Evolutionary conservation across 2,329 filamentous ascomycete species (phyloP).

Genomic region (Pezicula radicicola): DNA sequence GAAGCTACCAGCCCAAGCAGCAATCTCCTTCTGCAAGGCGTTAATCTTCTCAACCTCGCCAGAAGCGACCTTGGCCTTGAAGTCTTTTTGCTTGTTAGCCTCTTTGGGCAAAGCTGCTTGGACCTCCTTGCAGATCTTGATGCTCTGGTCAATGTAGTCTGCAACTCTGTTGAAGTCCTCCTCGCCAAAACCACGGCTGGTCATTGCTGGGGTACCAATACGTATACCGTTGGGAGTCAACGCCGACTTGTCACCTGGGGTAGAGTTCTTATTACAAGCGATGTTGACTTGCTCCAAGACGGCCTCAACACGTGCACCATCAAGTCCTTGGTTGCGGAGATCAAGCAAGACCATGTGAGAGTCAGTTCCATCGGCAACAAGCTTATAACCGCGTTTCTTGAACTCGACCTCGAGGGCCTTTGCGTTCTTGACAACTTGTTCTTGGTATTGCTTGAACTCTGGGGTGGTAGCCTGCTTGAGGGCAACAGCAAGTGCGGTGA

Average conservation of each 20-base stretch:
- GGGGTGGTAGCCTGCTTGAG: conserved; percentile 88
- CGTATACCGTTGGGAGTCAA: conserved; percentile 92
- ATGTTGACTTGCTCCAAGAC: conserved; percentile 98
- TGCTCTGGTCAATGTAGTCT: conserved; percentile 80
- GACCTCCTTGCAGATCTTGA: conserved; percentile 87
- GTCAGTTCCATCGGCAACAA: conserved; percentile 94
- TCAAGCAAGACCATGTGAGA: conserved; percentile 97
- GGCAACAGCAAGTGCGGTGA: conserved; percentile 92
- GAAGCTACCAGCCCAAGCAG: conserved; percentile 83
- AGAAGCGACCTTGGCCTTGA: conserved; percentile 85
- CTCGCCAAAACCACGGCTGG: conserved; percentile 86
- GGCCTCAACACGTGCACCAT: conserved; percentile 92
- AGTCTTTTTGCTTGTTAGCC: conserved; percentile 99
- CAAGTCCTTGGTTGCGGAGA: conserved; percentile 80
- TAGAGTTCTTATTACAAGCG: conserved; percentile 99
- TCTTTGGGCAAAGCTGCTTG: conserved; percentile 87
- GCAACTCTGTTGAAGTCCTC: conserved; percentile 91
- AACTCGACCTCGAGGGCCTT: conserved; percentile 84
- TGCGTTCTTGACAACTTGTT: conserved; percentile 89
- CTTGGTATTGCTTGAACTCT: conserved; percentile 93
- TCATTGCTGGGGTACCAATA: conserved; percentile 97
- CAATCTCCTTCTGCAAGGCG: conserved; percentile 83
- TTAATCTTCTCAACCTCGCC: conserved; percentile 81
- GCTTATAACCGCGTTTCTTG: conserved; percentile 86
- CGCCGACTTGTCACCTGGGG: conserved; percentile 95